phyloP scores from a whole-genome alignment of 768 basidiomycete species.

The Leccinum uliginosum region DNA sequence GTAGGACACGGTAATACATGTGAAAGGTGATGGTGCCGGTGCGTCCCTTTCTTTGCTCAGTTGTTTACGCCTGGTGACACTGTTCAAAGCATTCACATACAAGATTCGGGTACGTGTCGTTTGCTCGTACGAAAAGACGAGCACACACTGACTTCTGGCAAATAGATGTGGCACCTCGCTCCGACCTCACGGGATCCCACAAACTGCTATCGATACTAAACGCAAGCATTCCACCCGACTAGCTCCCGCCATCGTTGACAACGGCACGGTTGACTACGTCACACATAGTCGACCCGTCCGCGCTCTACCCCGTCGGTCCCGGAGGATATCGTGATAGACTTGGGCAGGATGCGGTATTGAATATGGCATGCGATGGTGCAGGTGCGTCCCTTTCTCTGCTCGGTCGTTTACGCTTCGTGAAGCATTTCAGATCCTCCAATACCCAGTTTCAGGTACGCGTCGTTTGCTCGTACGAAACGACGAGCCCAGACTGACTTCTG shows the following conservation, averaged over 20 bases:
- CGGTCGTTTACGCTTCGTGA: too few relatives aligned
- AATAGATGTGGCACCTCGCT: constrained; percentile 67
- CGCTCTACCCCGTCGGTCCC: constrained; percentile 37
- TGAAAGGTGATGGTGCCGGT: constrained; percentile 89
- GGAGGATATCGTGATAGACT: too few relatives aligned
- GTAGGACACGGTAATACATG: constrained; percentile 77
- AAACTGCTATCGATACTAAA: constrained; percentile 60
- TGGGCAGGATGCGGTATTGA: too few relatives aligned
- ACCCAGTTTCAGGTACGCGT: too few relatives aligned
- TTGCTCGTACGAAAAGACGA: not conserved
- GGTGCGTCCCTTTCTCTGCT: too few relatives aligned
- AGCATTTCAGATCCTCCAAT: too few relatives aligned
- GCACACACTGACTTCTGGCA: not conserved
- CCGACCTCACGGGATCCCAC: constrained; percentile 69
- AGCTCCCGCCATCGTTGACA: constrained; percentile 39
- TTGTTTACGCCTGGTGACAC: not conserved
- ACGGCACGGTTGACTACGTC: constrained; percentile 20
- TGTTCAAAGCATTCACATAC: constrained; percentile 77
- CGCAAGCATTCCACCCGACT: constrained; percentile 61
- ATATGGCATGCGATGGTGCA: too few relatives aligned
- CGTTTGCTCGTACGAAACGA: too few relatives aligned
- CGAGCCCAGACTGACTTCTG: too few relatives aligned
- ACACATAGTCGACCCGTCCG: constrained; percentile 35
- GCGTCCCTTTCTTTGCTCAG: constrained; percentile 1
- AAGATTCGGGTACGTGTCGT: constrained; percentile 63